Percentiles rank a stretch among this genome's conserved stretches.
phyloP scores from a whole-genome alignment of 306 rosid species.

The Vigna reflexopilosa region DNA sequence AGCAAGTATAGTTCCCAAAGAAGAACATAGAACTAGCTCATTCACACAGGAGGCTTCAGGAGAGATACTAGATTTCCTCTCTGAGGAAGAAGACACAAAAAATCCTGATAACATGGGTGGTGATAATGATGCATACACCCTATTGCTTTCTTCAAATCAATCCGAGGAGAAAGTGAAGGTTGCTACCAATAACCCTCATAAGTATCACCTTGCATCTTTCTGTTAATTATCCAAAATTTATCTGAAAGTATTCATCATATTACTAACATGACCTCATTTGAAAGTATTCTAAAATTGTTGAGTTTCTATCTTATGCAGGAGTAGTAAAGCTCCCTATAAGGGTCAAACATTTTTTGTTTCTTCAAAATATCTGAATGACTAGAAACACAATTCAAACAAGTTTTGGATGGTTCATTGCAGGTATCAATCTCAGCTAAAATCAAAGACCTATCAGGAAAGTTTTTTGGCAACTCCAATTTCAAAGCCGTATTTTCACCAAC shows the following conservation, averaged over 20 bases:
- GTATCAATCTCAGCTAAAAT: slow-evolving; percentile 46
- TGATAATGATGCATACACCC: slow-evolving; percentile 37
- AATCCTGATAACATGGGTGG: slow-evolving; percentile 50
- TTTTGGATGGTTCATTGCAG: slow-evolving; percentile 44
- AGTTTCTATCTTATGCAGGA: slow-evolving; percentile 34
- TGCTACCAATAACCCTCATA: slow-evolving; percentile 7
- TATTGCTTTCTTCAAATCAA: slow-evolving; percentile 45
- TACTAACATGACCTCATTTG: too few relatives aligned
- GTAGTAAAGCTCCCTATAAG: neutral
- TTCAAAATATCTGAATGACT: slow-evolving; percentile 14
- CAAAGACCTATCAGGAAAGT: slow-evolving; percentile 27
- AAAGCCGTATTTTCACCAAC: slow-evolving; percentile 79
- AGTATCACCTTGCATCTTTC: slow-evolving; percentile 3
- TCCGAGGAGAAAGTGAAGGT: slow-evolving; percentile 54
- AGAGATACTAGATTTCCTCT: slow-evolving; percentile 35
- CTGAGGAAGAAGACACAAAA: slow-evolving; percentile 45
- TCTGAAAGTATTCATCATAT: neutral
- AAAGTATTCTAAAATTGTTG: neutral
- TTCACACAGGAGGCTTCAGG: slow-evolving; percentile 38
- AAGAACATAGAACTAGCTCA: slow-evolving; percentile 25
- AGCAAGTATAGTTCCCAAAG: slow-evolving; percentile 44
- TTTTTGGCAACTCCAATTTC: slow-evolving; percentile 55
- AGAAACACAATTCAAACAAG: neutral
- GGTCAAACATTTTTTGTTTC: neutral
- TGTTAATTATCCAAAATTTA: slow-evolving; percentile 2